Base-by-base conservation (phyloP, 2,329 filamentous ascomycete species). In the Sporothrix humicola region DNA sequence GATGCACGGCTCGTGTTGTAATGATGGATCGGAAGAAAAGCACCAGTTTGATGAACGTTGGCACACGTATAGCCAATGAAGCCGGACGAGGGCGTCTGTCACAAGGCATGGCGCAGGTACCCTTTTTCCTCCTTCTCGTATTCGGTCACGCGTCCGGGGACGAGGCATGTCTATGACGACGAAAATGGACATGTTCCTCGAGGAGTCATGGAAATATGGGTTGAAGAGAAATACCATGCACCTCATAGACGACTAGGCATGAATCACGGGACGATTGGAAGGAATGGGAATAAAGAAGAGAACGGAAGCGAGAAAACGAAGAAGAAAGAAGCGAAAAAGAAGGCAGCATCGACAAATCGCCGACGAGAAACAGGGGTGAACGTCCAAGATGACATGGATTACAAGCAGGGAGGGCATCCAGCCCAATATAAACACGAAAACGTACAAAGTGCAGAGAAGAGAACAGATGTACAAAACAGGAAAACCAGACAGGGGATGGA, bases 371-470 rank as follows among this genome's bases (percentile, higher is more conserved):
- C 17, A 20, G 48, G 66, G 66, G 20, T 37, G 26, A 37, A 26
- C 7, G n/a, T 23, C 9, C 2, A 17, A 15, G 10, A 37, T 48
- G 48, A 2, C 26, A 69, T 37, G 23, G 23, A 42, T 42, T 12
- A 17, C 5, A 31, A 69, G 23, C 23, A 42, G 26, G 48, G 31
- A 9, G 23, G n/a, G 66, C 26, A 12, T 17, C 48, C 42, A 17
- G 48, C 23, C 66, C 66, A 69, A 69, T 56, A 54, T 69, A 69
- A 69, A 17, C 26, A 69, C 66, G 48, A 69, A 69, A 69, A 69
- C 26, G 17, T 8, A 13, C 7, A 46, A 63, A 44, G 8, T 6
- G 15, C 5, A n/a, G 9, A n/a, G 48, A n/a, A 56, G 26, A 17
- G 26, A n/a, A 42, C 7, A 42, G 15, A n/a, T 2, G 65, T 15